A percentile compares a stretch with the other conserved stretches of the same genome.
phyloP scores from a whole-genome alignment of 208 protist species.

The Acanthamoeba lenticulata region DNA sequence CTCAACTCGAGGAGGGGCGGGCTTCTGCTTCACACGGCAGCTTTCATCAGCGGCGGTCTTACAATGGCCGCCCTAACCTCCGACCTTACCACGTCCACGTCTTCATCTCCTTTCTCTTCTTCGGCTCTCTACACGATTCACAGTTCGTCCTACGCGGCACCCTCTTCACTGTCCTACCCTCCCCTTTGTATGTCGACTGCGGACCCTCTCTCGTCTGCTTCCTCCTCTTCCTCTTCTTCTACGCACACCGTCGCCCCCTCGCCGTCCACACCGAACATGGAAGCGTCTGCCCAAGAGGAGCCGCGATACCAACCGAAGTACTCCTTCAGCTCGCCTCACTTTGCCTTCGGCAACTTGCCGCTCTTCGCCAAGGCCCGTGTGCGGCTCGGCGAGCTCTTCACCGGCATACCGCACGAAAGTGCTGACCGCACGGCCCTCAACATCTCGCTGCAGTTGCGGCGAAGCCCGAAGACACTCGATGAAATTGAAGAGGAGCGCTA shows the following conservation, averaged over 20 bases:
- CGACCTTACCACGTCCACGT: background rate
- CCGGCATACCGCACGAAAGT: background rate
- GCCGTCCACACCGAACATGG: background rate
- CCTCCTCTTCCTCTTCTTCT: background rate
- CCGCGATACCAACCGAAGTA: background rate
- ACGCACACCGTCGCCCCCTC: background rate
- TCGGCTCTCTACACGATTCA: background rate
- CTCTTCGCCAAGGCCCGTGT: background rate
- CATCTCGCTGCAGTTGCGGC: background rate
- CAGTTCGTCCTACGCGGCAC: background rate
- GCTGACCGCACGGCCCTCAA: background rate
- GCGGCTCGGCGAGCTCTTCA: background rate
- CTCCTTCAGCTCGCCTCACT: background rate
- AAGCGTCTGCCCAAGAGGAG: background rate
- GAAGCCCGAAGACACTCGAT: background rate
- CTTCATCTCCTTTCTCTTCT: background rate
- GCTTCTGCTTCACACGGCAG: background rate
- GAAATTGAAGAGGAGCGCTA: conserved; percentile 31
- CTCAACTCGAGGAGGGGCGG: background rate
- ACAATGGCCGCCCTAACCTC: background rate
- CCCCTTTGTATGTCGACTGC: background rate
- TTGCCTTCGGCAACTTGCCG: background rate
- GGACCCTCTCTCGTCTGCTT: background rate
- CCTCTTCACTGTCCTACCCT: background rate
- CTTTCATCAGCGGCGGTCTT: background rate